These are phyloP conservation scores for Globisporangium polare DNA, from an alignment of 352 stramenopile genomes.

Conservation along the genomic window DNA sequence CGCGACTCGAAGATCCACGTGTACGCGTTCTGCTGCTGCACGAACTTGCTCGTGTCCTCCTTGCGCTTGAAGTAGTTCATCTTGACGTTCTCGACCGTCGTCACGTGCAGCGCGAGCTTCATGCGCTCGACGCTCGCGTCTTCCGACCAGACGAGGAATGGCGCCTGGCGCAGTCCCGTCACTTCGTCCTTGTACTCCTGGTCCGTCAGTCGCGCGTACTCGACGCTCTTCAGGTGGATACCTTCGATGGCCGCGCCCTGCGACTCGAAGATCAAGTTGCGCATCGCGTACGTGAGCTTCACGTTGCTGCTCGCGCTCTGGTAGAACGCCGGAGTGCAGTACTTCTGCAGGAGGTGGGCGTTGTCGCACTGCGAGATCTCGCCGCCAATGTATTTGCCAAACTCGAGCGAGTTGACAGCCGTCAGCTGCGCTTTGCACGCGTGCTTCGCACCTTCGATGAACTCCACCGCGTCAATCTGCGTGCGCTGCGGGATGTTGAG, in stretches of 20 bases:
- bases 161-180: not conserved
- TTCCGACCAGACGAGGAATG: not conserved
- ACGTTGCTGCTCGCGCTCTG: not conserved
- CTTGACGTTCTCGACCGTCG: constrained; percentile 11
- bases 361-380: not conserved
- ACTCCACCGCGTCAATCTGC: constrained; percentile 11
- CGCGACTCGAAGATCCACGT: constrained; percentile 42
- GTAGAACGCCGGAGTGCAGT: constrained; percentile 10
- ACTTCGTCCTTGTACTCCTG: constrained; percentile 10
- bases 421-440: not conserved
- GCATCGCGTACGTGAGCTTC: constrained; percentile 6
- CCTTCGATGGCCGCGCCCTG: constrained; percentile 1
- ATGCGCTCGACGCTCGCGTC: constrained; percentile 7
- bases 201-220: constrained; percentile 6
- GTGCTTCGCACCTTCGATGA: constrained; percentile 3
- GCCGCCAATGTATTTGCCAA: constrained; percentile 1
- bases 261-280: constrained; percentile 5
- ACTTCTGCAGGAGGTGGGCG: not conserved
- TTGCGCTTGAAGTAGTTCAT: constrained; percentile 7
- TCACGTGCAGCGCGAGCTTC: constrained; percentile 3
- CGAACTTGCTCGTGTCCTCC: not conserved
- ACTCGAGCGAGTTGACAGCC: constrained; percentile 9
- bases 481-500: constrained; percentile 6
- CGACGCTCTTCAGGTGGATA: not conserved
- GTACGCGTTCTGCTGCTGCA: constrained; percentile 11